These are phyloP conservation scores for Malania oleifera DNA, from an alignment of 164 flowering plant genomes.

Conservation along the genomic window DNA sequence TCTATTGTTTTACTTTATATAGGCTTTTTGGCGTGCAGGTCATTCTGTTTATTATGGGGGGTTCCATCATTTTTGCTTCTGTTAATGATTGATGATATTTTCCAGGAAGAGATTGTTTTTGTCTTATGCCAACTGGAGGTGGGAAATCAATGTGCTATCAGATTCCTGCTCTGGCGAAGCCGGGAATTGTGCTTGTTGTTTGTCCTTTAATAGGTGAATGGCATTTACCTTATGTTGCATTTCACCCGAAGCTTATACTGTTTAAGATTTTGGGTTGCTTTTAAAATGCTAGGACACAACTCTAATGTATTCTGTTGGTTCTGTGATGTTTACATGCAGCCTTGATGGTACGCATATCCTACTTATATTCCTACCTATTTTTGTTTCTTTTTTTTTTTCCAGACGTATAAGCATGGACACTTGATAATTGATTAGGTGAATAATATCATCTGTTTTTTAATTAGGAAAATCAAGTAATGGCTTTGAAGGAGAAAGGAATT, in stretches of 20 bases:
- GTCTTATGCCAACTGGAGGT: slow-evolving; percentile 97
- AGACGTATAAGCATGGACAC: neutral
- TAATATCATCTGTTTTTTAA: slow-evolving; percentile 1
- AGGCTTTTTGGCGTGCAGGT: no score
- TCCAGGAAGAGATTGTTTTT: slow-evolving; percentile 87
- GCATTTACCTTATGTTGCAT: slow-evolving; percentile 10
- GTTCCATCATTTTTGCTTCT: no score
- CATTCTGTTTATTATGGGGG: no score
- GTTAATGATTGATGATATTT: neutral
- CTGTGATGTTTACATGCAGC: slow-evolving; percentile 39
- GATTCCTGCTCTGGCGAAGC: slow-evolving; percentile 74
- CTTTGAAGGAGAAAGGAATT: slow-evolving; percentile 78
- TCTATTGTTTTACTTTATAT: no score
- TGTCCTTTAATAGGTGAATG: slow-evolving; percentile 82
- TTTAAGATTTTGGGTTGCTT: slow-evolving; percentile 12
- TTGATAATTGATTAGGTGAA: slow-evolving; percentile 5
- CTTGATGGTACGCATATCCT: slow-evolving; percentile 57
- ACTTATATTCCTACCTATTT: neutral
- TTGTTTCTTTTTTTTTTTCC: neutral
- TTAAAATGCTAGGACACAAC: slow-evolving; percentile 15
- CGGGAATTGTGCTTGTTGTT: slow-evolving; percentile 85
- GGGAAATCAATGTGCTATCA: slow-evolving; percentile 96
- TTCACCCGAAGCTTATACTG: slow-evolving; percentile 10
- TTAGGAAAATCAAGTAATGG: slow-evolving; percentile 89
- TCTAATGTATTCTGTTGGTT: slow-evolving; percentile 22